phyloP scores from a whole-genome alignment of 1,284 basidiomycete species.

The Chalciporus sp. region DNA sequence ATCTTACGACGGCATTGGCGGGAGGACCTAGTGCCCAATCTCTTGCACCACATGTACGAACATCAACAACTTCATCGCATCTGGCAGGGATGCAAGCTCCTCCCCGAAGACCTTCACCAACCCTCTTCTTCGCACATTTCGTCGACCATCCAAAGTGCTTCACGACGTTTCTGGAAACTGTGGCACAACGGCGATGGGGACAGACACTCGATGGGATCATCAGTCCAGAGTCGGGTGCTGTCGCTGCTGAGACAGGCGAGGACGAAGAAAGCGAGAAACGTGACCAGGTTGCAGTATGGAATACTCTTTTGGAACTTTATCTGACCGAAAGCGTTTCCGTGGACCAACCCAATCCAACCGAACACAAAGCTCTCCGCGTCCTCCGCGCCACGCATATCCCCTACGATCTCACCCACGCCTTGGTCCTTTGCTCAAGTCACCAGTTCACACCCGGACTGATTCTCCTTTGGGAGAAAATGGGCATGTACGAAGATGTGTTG shows the following conservation, averaged over 20 bases:
- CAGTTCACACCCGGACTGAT: constrained; percentile 86
- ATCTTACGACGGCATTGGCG: constrained; percentile 14
- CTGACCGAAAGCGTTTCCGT: constrained; percentile 42
- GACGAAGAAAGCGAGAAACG: constrained; percentile 59
- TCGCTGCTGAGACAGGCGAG: constrained; percentile 17
- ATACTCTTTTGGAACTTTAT: constrained; percentile 94
- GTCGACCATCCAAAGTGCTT: constrained; percentile 88
- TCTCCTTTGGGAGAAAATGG: constrained; percentile 89
- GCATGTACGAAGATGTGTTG: constrained; percentile 95
- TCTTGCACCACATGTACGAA: constrained; percentile 4
- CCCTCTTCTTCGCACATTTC: constrained; percentile 92
- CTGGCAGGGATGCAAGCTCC: constrained; percentile 28
- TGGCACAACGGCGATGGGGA: constrained; percentile 81
- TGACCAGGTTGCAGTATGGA: constrained; percentile 93
- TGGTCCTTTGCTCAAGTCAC: constrained; percentile 88
- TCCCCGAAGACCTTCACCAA: constrained; percentile 74
- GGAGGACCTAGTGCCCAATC: constrained; percentile 16
- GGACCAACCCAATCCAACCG: constrained; percentile 6
- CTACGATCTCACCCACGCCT: constrained; percentile 88
- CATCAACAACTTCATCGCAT: constrained; percentile 22
- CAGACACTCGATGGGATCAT: constrained; percentile 59
- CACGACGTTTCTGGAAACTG: constrained; percentile 86
- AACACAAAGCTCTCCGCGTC: constrained; percentile 68
- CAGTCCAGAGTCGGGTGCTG: constrained; percentile 13
- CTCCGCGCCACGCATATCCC: constrained; percentile 69